These are phyloP conservation scores for Simplicillium aogashimaense DNA, from an alignment of 2,329 filamentous ascomycete species.

Conservation along the genomic window DNA sequence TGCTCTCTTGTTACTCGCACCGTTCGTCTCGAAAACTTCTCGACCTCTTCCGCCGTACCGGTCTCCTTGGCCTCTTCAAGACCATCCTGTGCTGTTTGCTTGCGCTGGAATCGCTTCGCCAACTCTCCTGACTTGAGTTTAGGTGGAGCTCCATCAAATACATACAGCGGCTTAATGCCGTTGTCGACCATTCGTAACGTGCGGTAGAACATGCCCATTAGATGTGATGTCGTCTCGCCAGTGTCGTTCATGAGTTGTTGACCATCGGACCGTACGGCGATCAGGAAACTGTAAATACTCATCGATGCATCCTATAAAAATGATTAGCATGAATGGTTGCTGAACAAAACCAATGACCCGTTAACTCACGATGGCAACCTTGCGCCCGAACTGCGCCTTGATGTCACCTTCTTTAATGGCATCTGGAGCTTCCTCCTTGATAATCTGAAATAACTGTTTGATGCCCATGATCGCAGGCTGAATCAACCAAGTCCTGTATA, in stretches of 20 bases:
- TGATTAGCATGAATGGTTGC: neutral
- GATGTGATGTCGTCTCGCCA: conserved; percentile 92
- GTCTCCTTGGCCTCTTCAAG: conserved; percentile 96
- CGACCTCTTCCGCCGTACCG: conserved; percentile 91
- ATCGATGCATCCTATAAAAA: conserved; percentile 53
- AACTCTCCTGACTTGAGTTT: conserved; percentile 97
- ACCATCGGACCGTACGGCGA: conserved; percentile 92
- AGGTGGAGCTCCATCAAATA: conserved; percentile 93
- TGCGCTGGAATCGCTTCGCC: conserved; percentile 91
- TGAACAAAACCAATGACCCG: neutral
- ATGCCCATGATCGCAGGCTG: conserved; percentile 43
- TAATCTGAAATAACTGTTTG: conserved; percentile 68
- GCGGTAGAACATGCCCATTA: conserved; percentile 99
- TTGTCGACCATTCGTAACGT: conserved; percentile 97
- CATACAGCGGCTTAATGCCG: conserved; percentile 95
- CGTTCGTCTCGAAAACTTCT: conserved; percentile 91
- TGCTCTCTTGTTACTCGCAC: conserved; percentile 95
- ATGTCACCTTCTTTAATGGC: conserved; percentile 95
- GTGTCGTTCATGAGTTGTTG: conserved; percentile 93
- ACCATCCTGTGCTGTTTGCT: conserved; percentile 80
- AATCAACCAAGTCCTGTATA: no score
- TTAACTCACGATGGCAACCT: conserved; percentile 81
- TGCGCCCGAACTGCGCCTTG: conserved; percentile 97
- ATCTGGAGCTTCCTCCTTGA: conserved; percentile 89
- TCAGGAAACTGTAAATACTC: conserved; percentile 98